Conservation (phyloP, 768 basidiomycete genomes). For the Sarcodon sp. region DNA sequence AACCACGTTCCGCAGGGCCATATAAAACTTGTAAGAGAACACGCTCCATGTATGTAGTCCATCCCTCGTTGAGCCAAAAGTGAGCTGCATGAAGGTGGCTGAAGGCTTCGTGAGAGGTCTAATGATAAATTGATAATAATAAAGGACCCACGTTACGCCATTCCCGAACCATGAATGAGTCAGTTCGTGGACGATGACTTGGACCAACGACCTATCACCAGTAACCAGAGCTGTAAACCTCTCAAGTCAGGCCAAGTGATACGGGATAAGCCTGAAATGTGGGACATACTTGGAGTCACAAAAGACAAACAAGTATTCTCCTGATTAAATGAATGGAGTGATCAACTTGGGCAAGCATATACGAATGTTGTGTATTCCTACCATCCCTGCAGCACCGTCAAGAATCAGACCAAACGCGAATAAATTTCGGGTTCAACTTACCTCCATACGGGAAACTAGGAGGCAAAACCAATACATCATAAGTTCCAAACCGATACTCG, state of each 20-base stretch:
- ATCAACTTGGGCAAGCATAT: background rate
- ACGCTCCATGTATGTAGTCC: constrained; percentile 88
- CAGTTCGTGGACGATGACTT: constrained; percentile 82
- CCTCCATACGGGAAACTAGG: constrained; percentile 91
- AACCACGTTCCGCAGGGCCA: constrained; percentile 64
- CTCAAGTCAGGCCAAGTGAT: background rate
- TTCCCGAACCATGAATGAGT: constrained; percentile 93
- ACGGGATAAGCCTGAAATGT: background rate
- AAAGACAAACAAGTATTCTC: constrained; percentile 88
- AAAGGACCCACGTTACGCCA: constrained; percentile 49
- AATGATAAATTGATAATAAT: background rate
- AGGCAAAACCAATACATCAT: constrained; percentile 82
- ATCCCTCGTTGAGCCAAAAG: constrained; percentile 89
- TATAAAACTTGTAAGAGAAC: constrained; percentile 59
- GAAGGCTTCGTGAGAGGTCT: background rate
- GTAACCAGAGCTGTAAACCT: constrained; percentile 53
- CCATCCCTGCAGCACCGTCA: no score
- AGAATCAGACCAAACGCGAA: no score
- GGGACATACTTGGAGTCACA: constrained; percentile 64
- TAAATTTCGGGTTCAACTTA: constrained; percentile 36
- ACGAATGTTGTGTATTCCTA: no score
- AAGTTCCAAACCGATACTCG: constrained; percentile 76
- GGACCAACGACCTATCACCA: constrained; percentile 77
- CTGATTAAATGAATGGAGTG: constrained; percentile 22
- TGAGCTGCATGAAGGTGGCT: constrained; percentile 64